A percentile compares a stretch with the other conserved stretches of the same genome.
Conservation (phyloP, 108 stramenopile species). For the Poteriospumella lacustris region DNA sequence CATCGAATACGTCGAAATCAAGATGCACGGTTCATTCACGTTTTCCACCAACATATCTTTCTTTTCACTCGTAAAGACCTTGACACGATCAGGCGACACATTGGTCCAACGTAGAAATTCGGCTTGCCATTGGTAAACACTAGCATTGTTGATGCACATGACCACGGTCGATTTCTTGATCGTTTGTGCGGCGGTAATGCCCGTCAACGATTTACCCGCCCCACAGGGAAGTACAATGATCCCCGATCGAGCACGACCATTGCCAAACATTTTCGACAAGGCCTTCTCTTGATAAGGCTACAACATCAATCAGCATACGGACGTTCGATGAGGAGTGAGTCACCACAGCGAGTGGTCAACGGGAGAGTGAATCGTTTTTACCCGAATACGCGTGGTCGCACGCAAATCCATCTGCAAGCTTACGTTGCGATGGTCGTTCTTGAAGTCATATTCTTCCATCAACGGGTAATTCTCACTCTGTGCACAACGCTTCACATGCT, state of each 20-base stretch:
- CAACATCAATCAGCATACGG: no score
- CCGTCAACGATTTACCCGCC: conserved; percentile 94
- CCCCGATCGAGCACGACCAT: conserved; percentile 93
- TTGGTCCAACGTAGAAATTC: conserved; percentile 63
- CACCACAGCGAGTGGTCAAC: no score
- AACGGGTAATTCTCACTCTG: conserved; percentile 63
- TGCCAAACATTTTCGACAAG: conserved; percentile 88
- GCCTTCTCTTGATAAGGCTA: conserved; percentile 83
- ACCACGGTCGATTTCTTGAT: conserved; percentile 87
- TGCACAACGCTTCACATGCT: conserved; percentile 75
- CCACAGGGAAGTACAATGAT: conserved; percentile 99
- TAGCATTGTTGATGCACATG: conserved; percentile 89
- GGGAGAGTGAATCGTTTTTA: no score
- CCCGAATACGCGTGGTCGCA: conserved; percentile 82
- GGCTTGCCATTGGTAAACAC: conserved; percentile 92
- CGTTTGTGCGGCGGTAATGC: conserved; percentile 94
- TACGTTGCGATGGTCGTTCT: conserved; percentile 71
- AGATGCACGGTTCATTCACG: conserved; percentile 60
- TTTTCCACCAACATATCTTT: conserved; percentile 84
- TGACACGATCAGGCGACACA: conserved; percentile 63
- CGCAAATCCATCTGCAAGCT: conserved; percentile 84
- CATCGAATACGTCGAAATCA: conserved; percentile 97
- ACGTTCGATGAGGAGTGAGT: no score
- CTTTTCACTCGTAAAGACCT: conserved; percentile 80
- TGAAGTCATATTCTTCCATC: conserved; percentile 95